Evolutionary conservation across 23 red algal species (phyloP), one percentile per base, ranked within the genome.

Genomic region (Gracilaria gracilis): DNA sequence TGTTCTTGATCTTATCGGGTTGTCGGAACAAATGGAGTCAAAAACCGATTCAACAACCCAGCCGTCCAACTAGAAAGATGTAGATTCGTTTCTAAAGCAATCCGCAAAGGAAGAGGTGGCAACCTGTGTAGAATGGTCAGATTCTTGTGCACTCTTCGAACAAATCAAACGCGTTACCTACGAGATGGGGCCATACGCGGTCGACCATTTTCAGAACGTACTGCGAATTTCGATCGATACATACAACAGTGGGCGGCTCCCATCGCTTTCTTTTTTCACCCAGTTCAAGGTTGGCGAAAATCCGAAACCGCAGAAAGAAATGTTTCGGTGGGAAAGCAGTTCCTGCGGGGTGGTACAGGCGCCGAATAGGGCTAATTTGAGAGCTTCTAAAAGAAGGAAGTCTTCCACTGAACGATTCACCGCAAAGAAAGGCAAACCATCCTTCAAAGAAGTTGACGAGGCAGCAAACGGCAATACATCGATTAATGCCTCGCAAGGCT

Each of bases 341-440:
- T 33, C n/a, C 7, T 7, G 9, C 24, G 7, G 7, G 7, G 9
- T 66, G 7, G 9, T 66, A 9, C 9, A 66, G 29, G 12, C 21
- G 21, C 61, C 61, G 24, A 33, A 66, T 29, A 66, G 24, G 21
- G 61, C 61, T n/a, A 66, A 66, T 66, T 9, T 66, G 29, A 24
- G 21, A 21, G 24, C 24, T 29, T 9, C 29, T 9, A 66, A n/a
- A 21, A 24, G 61, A 29, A 66, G 24, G 29, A 66, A 66, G 48
- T 15, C 12, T 33, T 66, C 7, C 61, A 66, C 21, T 9, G 61
- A 66, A 66, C 61, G 61, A 8, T 66, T 66, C 61, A 66, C 7
- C 7, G 61, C 61, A n/a, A 66, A 66, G 21, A 66, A 66, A 66
- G 48, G n/a, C n/a, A n/a, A n/a, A n/a, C n/a, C n/a, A n/a, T n/a